Evolutionary conservation across 2,329 filamentous ascomycete genomes (phyloP).

Genomic region (Clonostachys byssicola): DNA sequence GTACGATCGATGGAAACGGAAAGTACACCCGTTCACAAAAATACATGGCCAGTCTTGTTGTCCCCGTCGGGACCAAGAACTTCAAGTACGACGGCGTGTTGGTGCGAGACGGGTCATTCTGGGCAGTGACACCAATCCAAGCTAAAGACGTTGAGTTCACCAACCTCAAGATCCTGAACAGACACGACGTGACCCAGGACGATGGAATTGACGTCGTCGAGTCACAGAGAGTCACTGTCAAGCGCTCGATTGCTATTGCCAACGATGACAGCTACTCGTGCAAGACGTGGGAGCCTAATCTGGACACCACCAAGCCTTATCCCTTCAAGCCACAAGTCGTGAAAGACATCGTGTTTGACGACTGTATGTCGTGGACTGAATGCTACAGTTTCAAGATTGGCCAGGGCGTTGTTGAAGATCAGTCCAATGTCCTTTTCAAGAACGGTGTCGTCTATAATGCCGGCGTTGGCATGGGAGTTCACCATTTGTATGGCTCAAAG

Average conservation of each 20-base stretch:
- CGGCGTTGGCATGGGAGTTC: background rate
- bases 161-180: constrained; percentile 1
- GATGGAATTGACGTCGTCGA: constrained; percentile 1
- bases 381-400: constrained; percentile 1
- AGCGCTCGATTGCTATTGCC: constrained; percentile 1
- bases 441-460: constrained; percentile 1
- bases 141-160: background rate
- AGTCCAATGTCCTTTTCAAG: constrained; percentile 1
- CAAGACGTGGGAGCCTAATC: constrained; percentile 1
- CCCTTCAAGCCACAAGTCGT: background rate
- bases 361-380: constrained; percentile 1
- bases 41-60: background rate
- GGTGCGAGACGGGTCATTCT: constrained; percentile 1
- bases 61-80: background rate
- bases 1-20: constrained; percentile 1
- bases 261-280: constrained; percentile 1
- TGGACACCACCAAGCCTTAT: background rate
- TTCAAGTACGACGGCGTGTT: constrained; percentile 1
- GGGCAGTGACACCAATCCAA: constrained; percentile 1
- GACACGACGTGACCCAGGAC: constrained; percentile 1
- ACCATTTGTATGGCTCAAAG: background rate
- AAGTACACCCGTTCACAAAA: background rate
- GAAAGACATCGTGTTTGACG: constrained; percentile 1
- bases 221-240: background rate
- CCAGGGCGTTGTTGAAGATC: background rate